Evolutionary conservation across 108 stramenopile genomes (phyloP).

Genomic region (Epithemia pelagica): DNA sequence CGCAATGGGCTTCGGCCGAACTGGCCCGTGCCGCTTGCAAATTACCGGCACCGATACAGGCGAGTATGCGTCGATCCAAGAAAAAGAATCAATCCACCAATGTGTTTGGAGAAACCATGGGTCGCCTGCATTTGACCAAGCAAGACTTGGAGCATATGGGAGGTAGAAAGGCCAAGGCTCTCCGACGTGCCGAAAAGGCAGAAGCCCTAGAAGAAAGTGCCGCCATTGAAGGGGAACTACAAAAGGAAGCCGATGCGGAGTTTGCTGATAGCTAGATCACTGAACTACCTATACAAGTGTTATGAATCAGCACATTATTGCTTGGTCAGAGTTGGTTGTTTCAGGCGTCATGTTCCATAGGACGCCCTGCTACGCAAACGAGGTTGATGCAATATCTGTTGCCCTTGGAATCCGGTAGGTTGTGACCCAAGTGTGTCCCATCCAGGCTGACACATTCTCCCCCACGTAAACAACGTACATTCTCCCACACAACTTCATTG

Average conservation of each 20-base stretch:
- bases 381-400: constrained; percentile 92
- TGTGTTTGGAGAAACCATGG: constrained; percentile 93
- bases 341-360: background rate
- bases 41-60: constrained; percentile 43
- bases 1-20: constrained; percentile 87
- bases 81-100: constrained; percentile 93
- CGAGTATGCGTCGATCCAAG: constrained; percentile 34
- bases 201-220: constrained; percentile 62
- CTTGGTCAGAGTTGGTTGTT: background rate
- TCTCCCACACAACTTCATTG: constrained; percentile 82
- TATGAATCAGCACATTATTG: background rate
- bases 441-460: constrained; percentile 84
- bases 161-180: constrained; percentile 81
- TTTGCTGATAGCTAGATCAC: too few relatives aligned
- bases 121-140: constrained; percentile 91
- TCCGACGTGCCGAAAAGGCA: constrained; percentile 72
- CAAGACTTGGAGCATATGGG: constrained; percentile 88
- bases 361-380: constrained; percentile 75
- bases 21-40: constrained; percentile 88
- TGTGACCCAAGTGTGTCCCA: constrained; percentile 69
- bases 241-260: constrained; percentile 55
- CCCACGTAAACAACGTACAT: constrained; percentile 66
- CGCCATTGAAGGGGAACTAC: constrained; percentile 71
- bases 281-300: too few relatives aligned
- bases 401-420: constrained; percentile 68